Evolutionary conservation across 352 stramenopile genomes (phyloP).

Genomic region (Phytophthora crassamura): DNA sequence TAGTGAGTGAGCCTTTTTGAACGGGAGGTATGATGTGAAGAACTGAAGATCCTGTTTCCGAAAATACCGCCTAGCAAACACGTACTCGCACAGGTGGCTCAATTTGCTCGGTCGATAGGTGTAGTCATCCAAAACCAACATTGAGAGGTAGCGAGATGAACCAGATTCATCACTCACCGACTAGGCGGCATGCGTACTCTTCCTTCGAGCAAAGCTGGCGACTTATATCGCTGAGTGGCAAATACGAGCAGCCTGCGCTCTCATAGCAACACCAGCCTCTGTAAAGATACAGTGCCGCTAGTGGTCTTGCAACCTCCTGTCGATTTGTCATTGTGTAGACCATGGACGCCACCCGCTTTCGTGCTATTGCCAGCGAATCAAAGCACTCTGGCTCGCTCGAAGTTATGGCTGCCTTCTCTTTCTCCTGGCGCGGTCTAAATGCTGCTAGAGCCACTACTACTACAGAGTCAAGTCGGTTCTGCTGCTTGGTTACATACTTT

Average conservation of each 20-base stretch:
- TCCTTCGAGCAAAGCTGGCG: background rate
- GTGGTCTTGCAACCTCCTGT: constrained; percentile 3
- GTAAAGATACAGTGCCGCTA: constrained; percentile 5
- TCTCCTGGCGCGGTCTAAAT: background rate
- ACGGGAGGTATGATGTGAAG: background rate
- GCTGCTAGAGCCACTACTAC: too few species aligned
- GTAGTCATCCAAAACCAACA: constrained; percentile 3
- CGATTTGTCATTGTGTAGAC: constrained; percentile 7
- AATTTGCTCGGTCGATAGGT: background rate
- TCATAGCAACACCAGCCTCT: constrained; percentile 3
- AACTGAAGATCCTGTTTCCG: background rate
- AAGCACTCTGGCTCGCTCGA: too few species aligned
- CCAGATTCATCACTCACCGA: background rate
- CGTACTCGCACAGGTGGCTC: background rate
- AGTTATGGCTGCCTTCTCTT: background rate
- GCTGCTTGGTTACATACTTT: constrained; percentile 3
- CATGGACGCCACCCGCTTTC: constrained; percentile 1
- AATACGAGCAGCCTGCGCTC: background rate
- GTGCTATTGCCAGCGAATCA: background rate
- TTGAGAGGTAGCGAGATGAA: background rate
- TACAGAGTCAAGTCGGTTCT: constrained; percentile 1
- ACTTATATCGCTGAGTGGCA: background rate
- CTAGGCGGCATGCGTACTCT: background rate
- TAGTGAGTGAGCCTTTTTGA: background rate
- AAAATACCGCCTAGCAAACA: constrained; percentile 4